Conservation (phyloP, 1,284 basidiomycete species). For the Puccinia hordei region DNA sequence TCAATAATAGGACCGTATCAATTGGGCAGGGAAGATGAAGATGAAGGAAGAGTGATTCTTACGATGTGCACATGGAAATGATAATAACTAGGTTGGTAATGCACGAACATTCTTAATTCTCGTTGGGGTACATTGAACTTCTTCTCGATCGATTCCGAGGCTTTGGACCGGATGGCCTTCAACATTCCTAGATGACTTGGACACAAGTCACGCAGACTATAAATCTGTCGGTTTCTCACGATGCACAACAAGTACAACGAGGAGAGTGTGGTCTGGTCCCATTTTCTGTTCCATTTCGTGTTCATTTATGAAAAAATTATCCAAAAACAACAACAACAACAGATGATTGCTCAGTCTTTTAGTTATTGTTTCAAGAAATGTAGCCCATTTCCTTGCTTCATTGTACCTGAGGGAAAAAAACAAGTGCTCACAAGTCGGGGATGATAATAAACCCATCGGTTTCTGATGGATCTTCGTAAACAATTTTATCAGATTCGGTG, state of each 20-base stretch:
- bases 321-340: neutral
- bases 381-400: neutral
- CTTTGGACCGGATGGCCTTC: constrained; percentile 67
- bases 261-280: constrained; percentile 58
- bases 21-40: neutral
- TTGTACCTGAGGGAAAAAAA: neutral
- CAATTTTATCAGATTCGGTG: constrained; percentile 76
- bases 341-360: neutral
- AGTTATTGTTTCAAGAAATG: neutral
- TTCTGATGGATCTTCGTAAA: constrained; percentile 67
- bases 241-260: constrained; percentile 59
- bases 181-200: constrained; percentile 71
- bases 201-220: constrained; percentile 64
- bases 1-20: neutral
- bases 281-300: constrained; percentile 55
- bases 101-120: constrained; percentile 74
- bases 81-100: constrained; percentile 61
- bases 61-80: constrained; percentile 95
- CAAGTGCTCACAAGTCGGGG: constrained; percentile 69
- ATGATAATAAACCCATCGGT: constrained; percentile 74
- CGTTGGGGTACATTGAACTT: constrained; percentile 68
- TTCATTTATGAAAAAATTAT: neutral
- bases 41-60: constrained; percentile 55
- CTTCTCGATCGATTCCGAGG: constrained; percentile 65
- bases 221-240: constrained; percentile 58